These are phyloP conservation scores for Rhizophlyctis rosea DNA, from an alignment of 192 early-diverging fungal genomes.

Conservation along the genomic window DNA sequence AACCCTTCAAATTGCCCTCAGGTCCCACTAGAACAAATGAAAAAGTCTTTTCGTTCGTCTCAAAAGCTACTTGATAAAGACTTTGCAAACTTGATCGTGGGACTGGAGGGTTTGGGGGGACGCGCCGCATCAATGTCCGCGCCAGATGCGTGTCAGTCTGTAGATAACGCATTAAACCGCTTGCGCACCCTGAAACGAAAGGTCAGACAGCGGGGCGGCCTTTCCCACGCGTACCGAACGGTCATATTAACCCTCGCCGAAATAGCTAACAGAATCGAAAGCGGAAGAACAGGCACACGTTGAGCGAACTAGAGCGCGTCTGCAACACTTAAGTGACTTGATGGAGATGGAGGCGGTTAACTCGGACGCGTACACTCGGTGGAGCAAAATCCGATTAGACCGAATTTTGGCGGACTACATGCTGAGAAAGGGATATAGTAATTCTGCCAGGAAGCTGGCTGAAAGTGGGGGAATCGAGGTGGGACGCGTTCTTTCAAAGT, in stretches of 20 bases:
- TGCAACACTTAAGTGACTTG: conserved; percentile 77
- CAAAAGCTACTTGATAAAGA: conserved; percentile 88
- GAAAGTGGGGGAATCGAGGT: conserved; percentile 63
- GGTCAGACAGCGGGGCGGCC: conserved; percentile 33
- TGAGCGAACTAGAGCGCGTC: conserved; percentile 65
- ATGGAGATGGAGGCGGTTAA: conserved; percentile 59
- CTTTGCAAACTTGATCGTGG: conserved; percentile 35
- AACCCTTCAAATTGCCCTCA: conserved; percentile 18
- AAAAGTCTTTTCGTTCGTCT: conserved; percentile 63
- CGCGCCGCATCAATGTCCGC: conserved; percentile 2
- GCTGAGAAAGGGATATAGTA: conserved; percentile 78
- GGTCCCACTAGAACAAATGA: conserved; percentile 87
- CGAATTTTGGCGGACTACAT: conserved; percentile 94
- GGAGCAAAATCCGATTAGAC: conserved; percentile 84
- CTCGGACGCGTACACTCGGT: conserved; percentile 72
- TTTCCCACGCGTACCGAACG: neutral
- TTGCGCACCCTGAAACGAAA: conserved; percentile 73
- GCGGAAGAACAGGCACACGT: conserved; percentile 70
- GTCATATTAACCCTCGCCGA: neutral
- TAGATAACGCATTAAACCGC: conserved; percentile 65
- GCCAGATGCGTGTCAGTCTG: conserved; percentile 50
- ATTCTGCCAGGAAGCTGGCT: conserved; percentile 68
- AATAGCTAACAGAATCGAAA: conserved; percentile 67
- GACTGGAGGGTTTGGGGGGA: conserved; percentile 17
- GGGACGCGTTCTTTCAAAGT: no score